phyloP scores from a whole-genome alignment of 176 grass and related monocot species.

The Elymus sibiricus region DNA sequence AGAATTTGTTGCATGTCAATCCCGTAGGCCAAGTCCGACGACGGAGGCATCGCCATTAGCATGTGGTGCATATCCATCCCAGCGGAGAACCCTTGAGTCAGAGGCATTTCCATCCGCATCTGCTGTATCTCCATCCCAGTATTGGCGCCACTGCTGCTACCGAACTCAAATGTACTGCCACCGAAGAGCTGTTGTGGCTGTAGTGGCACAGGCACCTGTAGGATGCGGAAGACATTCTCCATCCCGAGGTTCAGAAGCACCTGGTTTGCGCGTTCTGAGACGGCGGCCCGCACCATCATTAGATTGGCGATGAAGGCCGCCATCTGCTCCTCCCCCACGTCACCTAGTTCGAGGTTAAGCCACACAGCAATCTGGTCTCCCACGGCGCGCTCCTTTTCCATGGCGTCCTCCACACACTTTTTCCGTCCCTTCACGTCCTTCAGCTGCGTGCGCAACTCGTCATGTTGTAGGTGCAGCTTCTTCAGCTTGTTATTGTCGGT shows the following conservation, averaged over 20 bases:
- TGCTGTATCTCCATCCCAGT: not conserved
- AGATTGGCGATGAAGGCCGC: not conserved
- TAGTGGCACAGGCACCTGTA: too few relatives aligned
- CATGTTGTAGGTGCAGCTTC: slow-evolving; percentile 27
- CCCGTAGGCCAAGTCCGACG: too few relatives aligned
- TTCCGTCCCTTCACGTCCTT: slow-evolving; percentile 2
- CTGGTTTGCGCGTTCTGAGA: not conserved
- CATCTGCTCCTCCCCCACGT: not conserved
- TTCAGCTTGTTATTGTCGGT: not conserved
- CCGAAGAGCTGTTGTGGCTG: not conserved
- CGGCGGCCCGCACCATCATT: not conserved
- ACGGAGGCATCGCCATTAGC: too few relatives aligned
- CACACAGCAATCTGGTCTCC: not conserved
- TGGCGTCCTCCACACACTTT: slow-evolving; percentile 16
- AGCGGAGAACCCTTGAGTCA: too few relatives aligned
- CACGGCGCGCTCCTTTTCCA: not conserved
- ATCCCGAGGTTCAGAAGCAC: not conserved
- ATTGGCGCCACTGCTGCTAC: not conserved
- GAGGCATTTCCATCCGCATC: too few relatives aligned
- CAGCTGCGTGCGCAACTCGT: not conserved
- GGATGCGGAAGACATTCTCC: not conserved
- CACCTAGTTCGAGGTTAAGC: not conserved
- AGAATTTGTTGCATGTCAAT: too few relatives aligned
- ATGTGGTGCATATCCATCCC: too few relatives aligned
- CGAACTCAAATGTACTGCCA: not conserved